These are phyloP conservation scores for Lecanicillium sp. DNA, from an alignment of 2,329 filamentous ascomycete genomes.

Conservation along the genomic window DNA sequence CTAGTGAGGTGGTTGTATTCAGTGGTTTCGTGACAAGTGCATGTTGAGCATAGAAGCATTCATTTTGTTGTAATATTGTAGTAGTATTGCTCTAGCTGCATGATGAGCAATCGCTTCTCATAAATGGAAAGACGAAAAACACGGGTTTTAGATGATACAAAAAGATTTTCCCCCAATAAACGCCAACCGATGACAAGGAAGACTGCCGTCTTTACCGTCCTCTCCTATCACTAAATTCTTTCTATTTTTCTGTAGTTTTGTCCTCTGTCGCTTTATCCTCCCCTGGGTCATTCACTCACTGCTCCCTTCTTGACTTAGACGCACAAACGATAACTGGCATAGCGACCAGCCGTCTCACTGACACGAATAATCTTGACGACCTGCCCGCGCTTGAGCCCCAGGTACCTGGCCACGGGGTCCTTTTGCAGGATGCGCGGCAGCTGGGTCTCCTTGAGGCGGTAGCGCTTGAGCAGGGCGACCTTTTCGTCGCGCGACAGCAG, in stretches of 20 bases:
- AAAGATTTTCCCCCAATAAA: constrained; percentile 2
- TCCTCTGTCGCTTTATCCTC: neutral
- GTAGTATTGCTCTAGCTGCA: constrained; percentile 2
- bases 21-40: too few species aligned
- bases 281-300: neutral
- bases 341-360: constrained; percentile 90
- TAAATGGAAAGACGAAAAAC: constrained; percentile 3
- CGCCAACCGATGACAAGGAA: constrained; percentile 7
- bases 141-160: neutral
- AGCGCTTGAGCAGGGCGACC: constrained; percentile 73
- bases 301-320: constrained; percentile 34
- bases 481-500: constrained; percentile 89
- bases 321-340: constrained; percentile 82
- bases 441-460: constrained; percentile 95
- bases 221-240: neutral
- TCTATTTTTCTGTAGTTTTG: neutral
- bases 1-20: too few species aligned
- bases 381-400: constrained; percentile 83
- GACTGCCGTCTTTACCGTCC: neutral
- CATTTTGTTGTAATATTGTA: neutral
- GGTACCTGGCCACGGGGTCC: constrained; percentile 87
- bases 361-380: constrained; percentile 98
- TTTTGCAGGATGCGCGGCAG: constrained; percentile 84
- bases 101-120: constrained; percentile 2
- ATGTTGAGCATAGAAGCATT: too few species aligned